Percentiles rank a stretch among this genome's conserved stretches.
phyloP scores from a whole-genome alignment of 1,284 basidiomycete genomes.

The Malassezia caprae region DNA sequence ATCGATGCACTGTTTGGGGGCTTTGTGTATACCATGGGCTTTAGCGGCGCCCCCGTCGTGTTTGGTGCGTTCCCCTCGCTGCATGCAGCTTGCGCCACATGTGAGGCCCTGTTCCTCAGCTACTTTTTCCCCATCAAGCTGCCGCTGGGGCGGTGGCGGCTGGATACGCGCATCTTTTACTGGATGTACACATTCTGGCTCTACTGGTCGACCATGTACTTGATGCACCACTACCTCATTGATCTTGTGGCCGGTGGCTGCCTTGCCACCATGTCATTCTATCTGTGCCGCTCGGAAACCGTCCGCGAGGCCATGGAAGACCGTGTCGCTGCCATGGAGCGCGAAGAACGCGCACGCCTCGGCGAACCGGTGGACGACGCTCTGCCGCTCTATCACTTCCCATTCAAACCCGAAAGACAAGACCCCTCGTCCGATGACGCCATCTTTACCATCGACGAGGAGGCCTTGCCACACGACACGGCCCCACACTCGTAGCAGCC shows the following conservation, averaged over 20 bases:
- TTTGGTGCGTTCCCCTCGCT: constrained; percentile 95
- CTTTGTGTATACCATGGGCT: constrained; percentile 69
- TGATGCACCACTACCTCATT: constrained; percentile 69
- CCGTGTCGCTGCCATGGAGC: constrained; percentile 13
- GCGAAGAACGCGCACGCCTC: background rate
- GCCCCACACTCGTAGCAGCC: background rate
- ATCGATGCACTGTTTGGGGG: constrained; percentile 80
- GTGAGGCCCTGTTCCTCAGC: constrained; percentile 82
- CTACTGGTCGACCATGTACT: constrained; percentile 89
- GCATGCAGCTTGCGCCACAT: constrained; percentile 79
- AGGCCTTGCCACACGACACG: background rate
- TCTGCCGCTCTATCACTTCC: background rate
- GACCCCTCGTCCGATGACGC: background rate
- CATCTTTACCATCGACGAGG: background rate
- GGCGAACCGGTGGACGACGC: constrained; percentile 2
- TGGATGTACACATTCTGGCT: constrained; percentile 80
- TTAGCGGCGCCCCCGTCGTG: constrained; percentile 78
- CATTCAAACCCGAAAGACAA: background rate
- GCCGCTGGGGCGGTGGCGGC: constrained; percentile 23
- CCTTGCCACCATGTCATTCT: constrained; percentile 76
- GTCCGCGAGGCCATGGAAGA: constrained; percentile 39
- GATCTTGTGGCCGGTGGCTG: constrained; percentile 90
- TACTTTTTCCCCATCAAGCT: constrained; percentile 73
- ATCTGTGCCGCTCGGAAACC: constrained; percentile 51
- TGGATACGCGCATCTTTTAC: constrained; percentile 53